These are phyloP conservation scores for Coleophoma cylindrospora DNA, from an alignment of 2,329 filamentous ascomycete species.

Conservation along the genomic window DNA sequence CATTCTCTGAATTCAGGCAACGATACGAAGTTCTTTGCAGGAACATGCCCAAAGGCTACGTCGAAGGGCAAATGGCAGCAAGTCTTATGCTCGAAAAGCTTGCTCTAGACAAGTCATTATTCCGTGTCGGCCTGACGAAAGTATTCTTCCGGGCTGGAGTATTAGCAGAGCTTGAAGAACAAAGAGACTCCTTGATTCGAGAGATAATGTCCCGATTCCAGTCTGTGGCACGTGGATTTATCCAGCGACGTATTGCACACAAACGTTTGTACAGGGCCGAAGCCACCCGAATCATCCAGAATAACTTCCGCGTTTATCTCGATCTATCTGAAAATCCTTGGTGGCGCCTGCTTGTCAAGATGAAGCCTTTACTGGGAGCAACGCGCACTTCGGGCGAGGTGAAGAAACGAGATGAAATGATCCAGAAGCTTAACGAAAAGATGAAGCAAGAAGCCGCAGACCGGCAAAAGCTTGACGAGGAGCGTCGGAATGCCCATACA, in stretches of 20 bases:
- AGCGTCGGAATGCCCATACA: conserved; percentile 77
- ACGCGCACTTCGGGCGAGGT: conserved; percentile 91
- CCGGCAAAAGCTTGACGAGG: conserved; percentile 80
- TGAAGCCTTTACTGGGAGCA: conserved; percentile 90
- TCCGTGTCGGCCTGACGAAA: conserved; percentile 91
- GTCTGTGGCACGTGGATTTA: conserved; percentile 83
- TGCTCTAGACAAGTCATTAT: conserved; percentile 77
- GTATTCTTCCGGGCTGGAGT: conserved; percentile 98
- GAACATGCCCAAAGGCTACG: conserved; percentile 81
- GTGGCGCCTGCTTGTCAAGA: conserved; percentile 93
- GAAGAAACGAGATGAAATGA: conserved; percentile 91
- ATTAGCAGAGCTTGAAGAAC: conserved; percentile 92
- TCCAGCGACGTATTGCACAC: conserved; percentile 80
- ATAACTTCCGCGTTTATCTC: conserved; percentile 88
- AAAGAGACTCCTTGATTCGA: conserved; percentile 85
- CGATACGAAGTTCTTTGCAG: conserved; percentile 92
- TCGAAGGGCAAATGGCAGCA: conserved; percentile 84
- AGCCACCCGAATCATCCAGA: conserved; percentile 89
- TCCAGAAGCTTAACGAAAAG: conserved; percentile 78
- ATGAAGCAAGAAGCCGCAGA: conserved; percentile 72
- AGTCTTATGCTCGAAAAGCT: conserved; percentile 86
- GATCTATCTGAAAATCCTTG: conserved; percentile 89
- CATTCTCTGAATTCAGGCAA: conserved; percentile 90
- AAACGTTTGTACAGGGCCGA: conserved; percentile 94
- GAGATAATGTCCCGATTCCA: conserved; percentile 95